Base-by-base conservation (phyloP, 164 flowering plant genomes). In the Annona cherimola region DNA sequence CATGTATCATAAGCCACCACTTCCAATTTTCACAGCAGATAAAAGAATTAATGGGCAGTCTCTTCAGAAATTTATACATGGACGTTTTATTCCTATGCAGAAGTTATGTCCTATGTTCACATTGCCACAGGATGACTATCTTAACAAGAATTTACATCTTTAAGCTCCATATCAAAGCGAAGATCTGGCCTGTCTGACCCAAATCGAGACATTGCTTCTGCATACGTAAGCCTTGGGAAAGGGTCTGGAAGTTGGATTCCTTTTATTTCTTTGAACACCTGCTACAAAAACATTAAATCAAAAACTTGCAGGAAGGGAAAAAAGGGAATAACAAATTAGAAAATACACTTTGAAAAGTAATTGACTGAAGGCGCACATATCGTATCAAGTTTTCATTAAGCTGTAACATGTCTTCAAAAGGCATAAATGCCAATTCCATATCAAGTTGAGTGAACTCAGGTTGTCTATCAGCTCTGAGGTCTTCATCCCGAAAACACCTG, bases 401-500 rank as follows among this genome's bases (percentile, higher is more conserved):
- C 77, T 43, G 84, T 78, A 94, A 76, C 93, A 92, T 92, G 63
- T 91, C 95, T 78, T 92, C 97, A 76, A 92, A 61, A 63, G 99
- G 91, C 75, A 83, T 86, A 77, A 94, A 94, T 70, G 99, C 92
- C 83, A 94, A 61, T 78, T 92, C 99, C 91, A 94, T 88, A 86
- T 94, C 97, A 26, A 94, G 89, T 71, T 94, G 99, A 14, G 99
- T 92, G 85, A 94, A 94, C 79, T 94, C 99, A 43, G 97, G 98
- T 68, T 94, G 98, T 69, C 97, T 86, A 84, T 94, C 96, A 14
- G 96, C 95, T 75, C 98, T 86, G 59, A 92, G 81, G 83, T 92
- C 99, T 82, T 94, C 99, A 87, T 94, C 97, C 54, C 97, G 87
- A 66, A 94, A 94, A 78, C 99, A 94, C 79, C 99, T 90, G 85